Percentiles rank a stretch among this genome's conserved stretches.
These are phyloP conservation scores for Oryza punctata DNA, from an alignment of 176 grass and related monocot genomes.

Conservation along the genomic window DNA sequence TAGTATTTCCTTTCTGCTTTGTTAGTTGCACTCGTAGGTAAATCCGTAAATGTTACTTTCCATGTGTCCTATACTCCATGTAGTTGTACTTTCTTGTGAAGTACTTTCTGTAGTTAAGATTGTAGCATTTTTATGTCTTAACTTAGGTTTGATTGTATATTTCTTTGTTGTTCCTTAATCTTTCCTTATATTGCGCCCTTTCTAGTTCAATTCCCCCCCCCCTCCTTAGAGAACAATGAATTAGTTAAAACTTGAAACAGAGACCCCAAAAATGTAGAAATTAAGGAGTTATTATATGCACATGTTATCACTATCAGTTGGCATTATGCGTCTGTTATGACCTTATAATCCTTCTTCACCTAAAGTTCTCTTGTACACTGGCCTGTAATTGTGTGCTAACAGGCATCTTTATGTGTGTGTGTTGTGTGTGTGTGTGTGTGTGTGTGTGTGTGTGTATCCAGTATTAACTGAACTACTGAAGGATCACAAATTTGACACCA, in stretches of 20 bases:
- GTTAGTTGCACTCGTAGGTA: neutral
- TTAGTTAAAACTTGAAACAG: neutral
- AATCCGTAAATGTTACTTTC: neutral
- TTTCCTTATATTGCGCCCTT: neutral
- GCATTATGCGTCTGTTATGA: no score
- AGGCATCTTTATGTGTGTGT: neutral
- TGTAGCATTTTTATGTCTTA: neutral
- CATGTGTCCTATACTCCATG: neutral
- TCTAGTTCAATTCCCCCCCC: no score
- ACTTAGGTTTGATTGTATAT: neutral
- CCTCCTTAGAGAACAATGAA: neutral
- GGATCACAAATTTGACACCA: neutral
- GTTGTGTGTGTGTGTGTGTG: no score
- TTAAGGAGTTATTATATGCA: neutral
- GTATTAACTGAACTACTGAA: neutral
- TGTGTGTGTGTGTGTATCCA: no score
- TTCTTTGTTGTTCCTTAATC: neutral
- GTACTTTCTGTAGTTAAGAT: neutral
- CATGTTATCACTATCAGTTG: neutral
- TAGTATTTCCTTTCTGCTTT: neutral
- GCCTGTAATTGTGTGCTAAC: neutral
- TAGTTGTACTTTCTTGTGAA: conserved; percentile 3
- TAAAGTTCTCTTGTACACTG: neutral
- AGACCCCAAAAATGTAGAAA: neutral
- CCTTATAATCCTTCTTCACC: neutral